Percentiles rank a stretch among this genome's conserved stretches.
phyloP scores from a whole-genome alignment of 805 yeast species.

The Dipodascus geniculatus region DNA sequence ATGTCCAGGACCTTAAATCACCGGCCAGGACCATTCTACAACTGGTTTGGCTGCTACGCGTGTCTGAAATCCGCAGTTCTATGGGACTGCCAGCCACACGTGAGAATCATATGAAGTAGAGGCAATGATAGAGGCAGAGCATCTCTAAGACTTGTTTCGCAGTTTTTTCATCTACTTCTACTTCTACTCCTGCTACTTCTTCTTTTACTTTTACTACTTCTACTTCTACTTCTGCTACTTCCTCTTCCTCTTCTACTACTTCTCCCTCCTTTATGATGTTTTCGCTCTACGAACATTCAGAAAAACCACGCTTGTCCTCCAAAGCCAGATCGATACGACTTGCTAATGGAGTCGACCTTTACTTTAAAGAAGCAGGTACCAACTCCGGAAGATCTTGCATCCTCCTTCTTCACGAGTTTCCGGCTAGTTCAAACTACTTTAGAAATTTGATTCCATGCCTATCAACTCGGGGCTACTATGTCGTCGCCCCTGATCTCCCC shows the following conservation, averaged over 20 bases:
- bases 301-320: neutral
- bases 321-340: conserved; percentile 3
- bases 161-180: too few relatives aligned
- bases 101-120: neutral
- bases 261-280: neutral
- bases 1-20: too few relatives aligned
- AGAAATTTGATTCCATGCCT: conserved; percentile 29
- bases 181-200: too few relatives aligned
- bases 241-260: too few relatives aligned
- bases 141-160: too few relatives aligned
- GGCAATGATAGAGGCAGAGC: too few relatives aligned
- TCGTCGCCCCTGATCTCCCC: conserved; percentile 37
- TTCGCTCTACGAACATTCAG: neutral
- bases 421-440: conserved; percentile 33
- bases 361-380: conserved; percentile 31
- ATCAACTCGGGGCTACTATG: conserved; percentile 24
- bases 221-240: too few relatives aligned
- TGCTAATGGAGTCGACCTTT: conserved; percentile 23
- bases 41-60: neutral
- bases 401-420: conserved; percentile 35
- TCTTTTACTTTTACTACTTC: too few relatives aligned
- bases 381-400: conserved; percentile 24
- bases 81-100: neutral
- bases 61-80: neutral
- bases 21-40: too few relatives aligned